Base-by-base conservation (phyloP, 805 yeast species). In the Vanderwaltozyma tropicalis region DNA sequence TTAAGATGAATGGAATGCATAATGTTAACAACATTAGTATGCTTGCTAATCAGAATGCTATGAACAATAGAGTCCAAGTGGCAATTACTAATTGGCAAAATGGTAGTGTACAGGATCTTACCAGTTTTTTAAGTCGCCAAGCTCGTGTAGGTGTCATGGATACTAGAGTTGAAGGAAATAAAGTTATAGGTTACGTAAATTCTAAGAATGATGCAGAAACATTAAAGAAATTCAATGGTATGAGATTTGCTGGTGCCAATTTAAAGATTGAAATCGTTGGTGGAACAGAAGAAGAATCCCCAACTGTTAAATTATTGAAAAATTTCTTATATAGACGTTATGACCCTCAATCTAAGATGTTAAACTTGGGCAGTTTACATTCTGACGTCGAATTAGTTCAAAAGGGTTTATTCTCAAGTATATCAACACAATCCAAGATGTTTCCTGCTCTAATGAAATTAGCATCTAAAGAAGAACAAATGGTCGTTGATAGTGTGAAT, bases 381-480 rank as follows among this genome's bases (percentile, higher is more conserved):
- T 68, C 68, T 28, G 97, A 85, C 54, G 79, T 72, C 22, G 66
- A 61, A 10, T 64, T 89, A 29, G 62, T 59, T 11, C 62, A 69
- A 15, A 70, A 69, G 42, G 94, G 95, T 0, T 65, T 85, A 37
- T 77, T 87, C 43, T 71, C 74, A 13, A 63, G 77, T 4, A 63
- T 72, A 13, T 60, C 76, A 10, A 76, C 84, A 1, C 71, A 79
- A 25, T 71, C 88, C 12, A 92, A 89, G 59, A 79, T 87, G 71
- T 86, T 89, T 57, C 81, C 86, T 10, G 97, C 97, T 1, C 62
- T 92, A 46, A 75, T 89, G 81, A 83, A 80, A 54, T 61, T 89
- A 8, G 95, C 95, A 1, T 61, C 66, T 3, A 73, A 74, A 37
- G 76, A 73, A 20, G 55, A 57, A 1, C 50, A 53, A 25, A 49